Base-by-base conservation (phyloP, 495 filamentous ascomycete genomes). In the Coniosporium apollinis region DNA sequence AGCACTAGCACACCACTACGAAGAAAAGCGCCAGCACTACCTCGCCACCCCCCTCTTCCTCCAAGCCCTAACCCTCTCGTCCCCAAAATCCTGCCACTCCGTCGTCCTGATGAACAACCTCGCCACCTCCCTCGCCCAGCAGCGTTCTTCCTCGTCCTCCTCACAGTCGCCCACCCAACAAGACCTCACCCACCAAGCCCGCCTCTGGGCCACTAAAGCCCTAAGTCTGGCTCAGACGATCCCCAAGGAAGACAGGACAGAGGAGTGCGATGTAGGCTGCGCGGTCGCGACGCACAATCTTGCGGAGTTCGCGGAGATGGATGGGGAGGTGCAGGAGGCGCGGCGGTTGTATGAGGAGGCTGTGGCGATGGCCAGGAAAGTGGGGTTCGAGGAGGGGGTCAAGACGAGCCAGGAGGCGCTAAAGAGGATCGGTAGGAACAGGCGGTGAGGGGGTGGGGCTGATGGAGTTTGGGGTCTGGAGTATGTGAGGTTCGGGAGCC, bases 21-120 rank as follows among this genome's bases (percentile, higher is more conserved):
- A 72, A 39, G 58, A 59, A 29, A 72, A 71, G 45, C 61, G 74
- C 33, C 67, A 75, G 39, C 68, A 78, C 42, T 79, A 82, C 38
- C 72, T 94, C 5, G 79, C 89, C 11, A 66, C 82, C 19, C 86
- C 87, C n/a, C 61, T 96, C 22, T 92, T 81, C 51, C 66, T 96
- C 43, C 85, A 86, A 43, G 79, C 85, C 2, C 59, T 94, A 26
- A 59, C 72, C 19, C 49, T 87, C 17, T 46, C 67, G 34, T 52
- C 64, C 9, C 47, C 49, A 1, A 62, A 59, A n/a, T 59, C 58
- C 21, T 91, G 82, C 48, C 72, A 79, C 55, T 70, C 77, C 19
- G 80, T 82, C 29, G 64, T 79, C 13, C 57, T 94, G 35, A 85
- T 81, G 76, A 81, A 78, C 56, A 84, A 82, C 49, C 62, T 84